Percentiles rank a stretch among this genome's conserved stretches.
phyloP scores from a whole-genome alignment of 2,329 filamentous ascomycete species.

The Fusarium euwallaceae region DNA sequence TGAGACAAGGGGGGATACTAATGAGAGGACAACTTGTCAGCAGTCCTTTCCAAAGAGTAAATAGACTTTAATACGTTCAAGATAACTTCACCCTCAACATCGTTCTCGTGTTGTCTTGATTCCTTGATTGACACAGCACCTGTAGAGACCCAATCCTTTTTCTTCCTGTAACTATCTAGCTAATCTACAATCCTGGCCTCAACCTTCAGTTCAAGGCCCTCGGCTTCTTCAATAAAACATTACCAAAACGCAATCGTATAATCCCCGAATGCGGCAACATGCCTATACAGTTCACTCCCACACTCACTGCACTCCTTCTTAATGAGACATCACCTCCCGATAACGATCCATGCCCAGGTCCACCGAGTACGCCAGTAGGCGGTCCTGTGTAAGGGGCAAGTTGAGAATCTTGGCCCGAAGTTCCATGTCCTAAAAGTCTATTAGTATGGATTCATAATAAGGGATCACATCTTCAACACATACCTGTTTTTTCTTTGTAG shows the following conservation, averaged over 20 bases:
- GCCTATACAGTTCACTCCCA: constrained; percentile 13
- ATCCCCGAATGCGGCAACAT: constrained; percentile 6
- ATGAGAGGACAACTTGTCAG: too few relatives aligned
- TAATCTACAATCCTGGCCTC: constrained; percentile 44
- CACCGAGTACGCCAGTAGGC: constrained; percentile 76
- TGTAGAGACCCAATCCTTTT: constrained; percentile 4
- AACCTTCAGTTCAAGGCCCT: constrained; percentile 8
- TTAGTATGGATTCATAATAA: constrained; percentile 33
- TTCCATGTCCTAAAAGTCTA: constrained; percentile 50
- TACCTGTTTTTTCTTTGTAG: constrained; percentile 69
- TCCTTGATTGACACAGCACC: background rate
- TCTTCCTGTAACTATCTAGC: constrained; percentile 40
- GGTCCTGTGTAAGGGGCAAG: constrained; percentile 79
- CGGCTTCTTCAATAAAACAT: constrained; percentile 18
- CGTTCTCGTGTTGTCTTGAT: background rate
- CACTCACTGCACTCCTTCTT: constrained; percentile 16
- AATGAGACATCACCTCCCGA: constrained; percentile 69
- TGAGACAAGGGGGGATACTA: too few relatives aligned
- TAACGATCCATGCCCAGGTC: constrained; percentile 79
- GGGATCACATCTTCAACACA: constrained; percentile 44
- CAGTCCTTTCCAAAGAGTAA: too few relatives aligned
- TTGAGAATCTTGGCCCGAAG: constrained; percentile 62
- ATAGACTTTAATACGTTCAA: too few relatives aligned
- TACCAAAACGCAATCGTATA: constrained; percentile 37
- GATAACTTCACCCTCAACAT: background rate